Evolutionary conservation across 306 rosid genomes (phyloP).

Genomic region (Ziziphus jujuba): DNA sequence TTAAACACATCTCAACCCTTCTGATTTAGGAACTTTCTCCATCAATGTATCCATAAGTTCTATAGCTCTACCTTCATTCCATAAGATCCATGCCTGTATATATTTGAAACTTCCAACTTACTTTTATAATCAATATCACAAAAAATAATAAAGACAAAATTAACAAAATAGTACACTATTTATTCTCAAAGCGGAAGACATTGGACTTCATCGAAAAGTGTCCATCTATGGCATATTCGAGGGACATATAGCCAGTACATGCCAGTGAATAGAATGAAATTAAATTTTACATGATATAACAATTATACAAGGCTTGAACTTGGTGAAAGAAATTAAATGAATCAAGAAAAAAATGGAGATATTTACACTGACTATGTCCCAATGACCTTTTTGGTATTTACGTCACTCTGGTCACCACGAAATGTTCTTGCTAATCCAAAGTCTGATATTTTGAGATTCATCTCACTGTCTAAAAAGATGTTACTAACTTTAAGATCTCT

Average conservation of each 20-base stretch:
- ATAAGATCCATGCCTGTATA: conserved; percentile 60
- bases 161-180: no score
- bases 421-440: conserved; percentile 49
- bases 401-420: conserved; percentile 25
- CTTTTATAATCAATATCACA: no score
- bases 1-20: conserved; percentile 56
- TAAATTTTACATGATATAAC: no score
- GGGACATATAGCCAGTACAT: conserved; percentile 46
- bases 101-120: no score
- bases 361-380: conserved; percentile 49
- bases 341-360: no score
- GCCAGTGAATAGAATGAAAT: no score
- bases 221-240: conserved; percentile 32
- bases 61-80: conserved; percentile 50
- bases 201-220: conserved; percentile 40
- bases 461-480: conserved; percentile 36
- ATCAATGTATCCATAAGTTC: conserved; percentile 47
- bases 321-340: no score
- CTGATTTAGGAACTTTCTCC: conserved; percentile 33
- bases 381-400: conserved; percentile 38
- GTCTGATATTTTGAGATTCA: conserved; percentile 48
- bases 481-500: conserved; percentile 34
- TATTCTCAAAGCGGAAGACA: conserved; percentile 55
- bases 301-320: no score
- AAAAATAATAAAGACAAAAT: no score